These are phyloP conservation scores for Poa annua DNA, from an alignment of 176 grass and related monocot genomes.

Conservation along the genomic window DNA sequence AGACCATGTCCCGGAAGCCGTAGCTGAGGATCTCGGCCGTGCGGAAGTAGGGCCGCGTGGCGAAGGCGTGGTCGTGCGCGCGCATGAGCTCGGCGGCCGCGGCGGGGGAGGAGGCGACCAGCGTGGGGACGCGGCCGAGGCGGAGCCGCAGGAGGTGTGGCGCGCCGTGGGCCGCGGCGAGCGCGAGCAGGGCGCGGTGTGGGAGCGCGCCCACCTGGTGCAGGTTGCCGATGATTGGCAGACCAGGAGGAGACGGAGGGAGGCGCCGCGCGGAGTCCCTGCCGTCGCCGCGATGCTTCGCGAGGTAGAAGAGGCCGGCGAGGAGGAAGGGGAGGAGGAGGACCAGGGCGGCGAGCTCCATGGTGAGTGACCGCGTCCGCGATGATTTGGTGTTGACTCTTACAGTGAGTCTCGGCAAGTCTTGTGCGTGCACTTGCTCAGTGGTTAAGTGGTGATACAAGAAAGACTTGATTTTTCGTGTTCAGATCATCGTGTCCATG, in stretches of 20 bases:
- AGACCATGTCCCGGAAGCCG: constrained; percentile 61
- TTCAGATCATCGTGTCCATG: too few relatives aligned
- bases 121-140: constrained; percentile 55
- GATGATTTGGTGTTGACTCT: neutral
- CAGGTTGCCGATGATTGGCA: constrained; percentile 68
- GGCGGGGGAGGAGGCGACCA: constrained; percentile 63
- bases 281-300: neutral
- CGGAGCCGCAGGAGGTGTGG: constrained; percentile 52
- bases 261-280: constrained; percentile 12
- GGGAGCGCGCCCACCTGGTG: constrained; percentile 67
- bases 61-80: constrained; percentile 64
- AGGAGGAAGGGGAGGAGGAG: constrained; percentile 42
- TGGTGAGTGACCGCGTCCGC: neutral
- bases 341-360: constrained; percentile 40
- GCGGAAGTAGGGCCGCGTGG: constrained; percentile 61
- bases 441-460: too few relatives aligned
- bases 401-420: neutral
- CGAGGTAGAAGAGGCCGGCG: constrained; percentile 31
- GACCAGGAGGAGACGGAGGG: constrained; percentile 41
- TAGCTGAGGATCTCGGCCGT: constrained; percentile 56
- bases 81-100: constrained; percentile 62
- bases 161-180: constrained; percentile 41
- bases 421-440: neutral
- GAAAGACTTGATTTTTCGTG: too few relatives aligned
- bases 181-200: constrained; percentile 42